These are phyloP conservation scores for Euphrasia arctica DNA, from an alignment of 305 asterid species.

Conservation along the genomic window DNA sequence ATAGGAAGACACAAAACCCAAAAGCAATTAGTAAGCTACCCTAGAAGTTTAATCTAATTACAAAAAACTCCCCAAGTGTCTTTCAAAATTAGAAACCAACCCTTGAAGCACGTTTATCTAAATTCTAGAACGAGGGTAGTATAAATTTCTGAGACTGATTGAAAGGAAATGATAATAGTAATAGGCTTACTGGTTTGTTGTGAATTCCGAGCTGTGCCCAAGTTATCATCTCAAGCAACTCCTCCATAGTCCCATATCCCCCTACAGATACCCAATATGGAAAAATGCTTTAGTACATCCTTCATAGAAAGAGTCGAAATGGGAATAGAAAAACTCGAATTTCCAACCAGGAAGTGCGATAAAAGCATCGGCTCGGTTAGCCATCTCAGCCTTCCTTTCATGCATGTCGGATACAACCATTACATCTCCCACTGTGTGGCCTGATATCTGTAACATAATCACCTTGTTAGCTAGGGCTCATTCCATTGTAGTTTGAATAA, in stretches of 20 bases:
- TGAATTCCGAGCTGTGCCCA: constrained; percentile 82
- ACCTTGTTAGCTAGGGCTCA: neutral
- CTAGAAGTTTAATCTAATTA: neutral
- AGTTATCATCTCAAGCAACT: constrained; percentile 68
- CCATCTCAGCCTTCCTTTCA: constrained; percentile 72
- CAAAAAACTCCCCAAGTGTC: too few species aligned
- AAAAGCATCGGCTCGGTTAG: constrained; percentile 54
- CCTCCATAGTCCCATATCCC: constrained; percentile 78
- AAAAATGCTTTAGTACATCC: neutral
- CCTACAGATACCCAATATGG: constrained; percentile 35
- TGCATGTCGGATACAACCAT: constrained; percentile 66
- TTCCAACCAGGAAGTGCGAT: constrained; percentile 42
- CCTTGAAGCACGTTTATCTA: neutral
- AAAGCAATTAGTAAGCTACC: neutral
- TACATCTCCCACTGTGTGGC: constrained; percentile 57
- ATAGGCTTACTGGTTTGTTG: constrained; percentile 53
- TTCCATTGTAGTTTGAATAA: neutral
- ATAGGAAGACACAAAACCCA: neutral
- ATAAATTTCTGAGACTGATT: neutral
- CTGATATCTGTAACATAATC: constrained; percentile 44
- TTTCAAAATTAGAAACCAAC: neutral
- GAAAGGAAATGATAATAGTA: neutral
- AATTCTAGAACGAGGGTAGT: too few species aligned
- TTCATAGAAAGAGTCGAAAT: neutral
- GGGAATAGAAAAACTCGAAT: neutral